These are phyloP conservation scores for Typha latifolia DNA, from an alignment of 176 grass and related monocot species.

Conservation along the genomic window DNA sequence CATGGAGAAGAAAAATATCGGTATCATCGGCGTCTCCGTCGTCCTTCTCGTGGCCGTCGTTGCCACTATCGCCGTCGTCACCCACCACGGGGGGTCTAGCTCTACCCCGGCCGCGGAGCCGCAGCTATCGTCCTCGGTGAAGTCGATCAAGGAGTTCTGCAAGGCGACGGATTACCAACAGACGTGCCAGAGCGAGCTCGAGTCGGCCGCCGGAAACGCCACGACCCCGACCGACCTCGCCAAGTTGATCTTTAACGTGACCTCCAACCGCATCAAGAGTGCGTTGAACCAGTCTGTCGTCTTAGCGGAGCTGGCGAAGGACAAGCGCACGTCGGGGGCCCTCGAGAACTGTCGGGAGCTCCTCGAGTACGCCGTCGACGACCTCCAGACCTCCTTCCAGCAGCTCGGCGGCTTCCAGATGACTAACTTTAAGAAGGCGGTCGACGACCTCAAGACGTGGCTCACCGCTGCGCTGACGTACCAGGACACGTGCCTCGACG, in stretches of 20 bases:
- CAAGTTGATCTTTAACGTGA: constrained; percentile 50
- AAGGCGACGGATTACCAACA: constrained; percentile 54
- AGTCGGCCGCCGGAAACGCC: constrained; percentile 26
- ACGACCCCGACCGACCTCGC: constrained; percentile 30
- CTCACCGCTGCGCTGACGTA: constrained; percentile 65
- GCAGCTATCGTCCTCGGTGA: constrained; percentile 33
- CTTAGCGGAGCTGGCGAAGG: constrained; percentile 44
- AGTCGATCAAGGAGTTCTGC: constrained; percentile 58
- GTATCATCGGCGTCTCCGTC: constrained; percentile 38
- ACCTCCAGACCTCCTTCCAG: constrained; percentile 45
- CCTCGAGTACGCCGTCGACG: constrained; percentile 66
- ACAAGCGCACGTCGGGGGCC: constrained; percentile 49
- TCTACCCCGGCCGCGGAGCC: neutral
- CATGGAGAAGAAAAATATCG: constrained; percentile 23
- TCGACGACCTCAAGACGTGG: constrained; percentile 73
- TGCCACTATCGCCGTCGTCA: constrained; percentile 41
- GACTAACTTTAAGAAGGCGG: constrained; percentile 47
- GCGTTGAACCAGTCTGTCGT: constrained; percentile 44
- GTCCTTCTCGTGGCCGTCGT: constrained; percentile 66
- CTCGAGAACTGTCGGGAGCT: constrained; percentile 69
- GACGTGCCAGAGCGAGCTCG: constrained; percentile 63
- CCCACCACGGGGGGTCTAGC: constrained; percentile 23
- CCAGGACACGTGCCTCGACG: constrained; percentile 77
- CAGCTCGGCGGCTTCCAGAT: constrained; percentile 53
- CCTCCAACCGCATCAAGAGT: constrained; percentile 37